phyloP scores from a whole-genome alignment of 2,329 filamentous ascomycete genomes.

The Fusarium palustre region DNA sequence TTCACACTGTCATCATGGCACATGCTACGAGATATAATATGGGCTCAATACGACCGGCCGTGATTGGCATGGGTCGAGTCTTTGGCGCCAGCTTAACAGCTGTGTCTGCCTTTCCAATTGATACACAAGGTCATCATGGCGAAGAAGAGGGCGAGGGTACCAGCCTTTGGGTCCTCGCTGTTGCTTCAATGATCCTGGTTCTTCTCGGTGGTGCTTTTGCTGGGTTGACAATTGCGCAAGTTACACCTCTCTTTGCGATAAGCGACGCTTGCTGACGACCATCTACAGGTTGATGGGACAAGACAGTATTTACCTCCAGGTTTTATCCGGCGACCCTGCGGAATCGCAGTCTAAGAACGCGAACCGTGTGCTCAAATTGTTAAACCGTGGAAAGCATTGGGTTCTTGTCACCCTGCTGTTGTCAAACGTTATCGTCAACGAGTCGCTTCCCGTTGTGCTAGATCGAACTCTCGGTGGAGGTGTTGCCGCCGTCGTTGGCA shows the following conservation, averaged over 20 bases:
- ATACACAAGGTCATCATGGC: constrained; percentile 56
- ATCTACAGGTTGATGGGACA: constrained; percentile 69
- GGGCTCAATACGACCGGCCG: constrained; percentile 59
- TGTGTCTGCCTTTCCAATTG: constrained; percentile 61
- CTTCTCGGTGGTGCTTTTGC: constrained; percentile 93
- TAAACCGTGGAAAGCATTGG: constrained; percentile 96
- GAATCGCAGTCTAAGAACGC: constrained; percentile 90
- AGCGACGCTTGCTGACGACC: constrained; percentile 39
- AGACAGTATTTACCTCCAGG: constrained; percentile 97
- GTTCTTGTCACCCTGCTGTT: constrained; percentile 93
- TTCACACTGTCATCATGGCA: constrained; percentile 42
- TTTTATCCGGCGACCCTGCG: constrained; percentile 86
- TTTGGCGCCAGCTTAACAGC: constrained; percentile 62
- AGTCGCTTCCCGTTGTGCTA: constrained; percentile 93
- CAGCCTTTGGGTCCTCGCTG: constrained; percentile 82
- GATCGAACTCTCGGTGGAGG: constrained; percentile 94
- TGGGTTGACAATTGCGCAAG: constrained; percentile 87
- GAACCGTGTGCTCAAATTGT: constrained; percentile 78
- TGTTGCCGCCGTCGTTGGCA: constrained; percentile 92
- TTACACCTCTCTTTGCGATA: constrained; percentile 43
- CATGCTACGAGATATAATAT: constrained; percentile 54
- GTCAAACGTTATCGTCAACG: constrained; percentile 98
- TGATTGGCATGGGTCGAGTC: constrained; percentile 65
- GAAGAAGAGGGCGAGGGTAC: constrained; percentile 67
- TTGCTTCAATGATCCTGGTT: constrained; percentile 83